Evolutionary conservation across 2,329 filamentous ascomycete genomes (phyloP), one percentile per base, ranked within the genome.

Genomic region (Lasiodiplodia sp.): DNA sequence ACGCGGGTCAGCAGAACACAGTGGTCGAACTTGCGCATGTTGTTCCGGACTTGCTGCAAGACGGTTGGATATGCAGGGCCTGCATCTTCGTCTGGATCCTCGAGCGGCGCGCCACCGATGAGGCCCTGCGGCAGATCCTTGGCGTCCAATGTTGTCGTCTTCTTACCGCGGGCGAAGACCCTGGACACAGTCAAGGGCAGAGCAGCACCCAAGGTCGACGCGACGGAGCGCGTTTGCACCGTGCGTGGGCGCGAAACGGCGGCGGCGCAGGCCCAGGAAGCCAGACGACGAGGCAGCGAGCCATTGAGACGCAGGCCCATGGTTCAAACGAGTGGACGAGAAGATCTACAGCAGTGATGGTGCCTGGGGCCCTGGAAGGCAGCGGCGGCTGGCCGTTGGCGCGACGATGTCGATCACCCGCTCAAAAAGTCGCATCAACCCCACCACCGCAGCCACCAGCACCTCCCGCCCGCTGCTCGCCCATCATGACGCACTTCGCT

Each of bases 1-100:
- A 99, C 94, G 68, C 95, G 89, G 4, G 96, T 99, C 69, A 99
- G 83, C 8, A 99, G 80, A 49, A 99, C 92, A 80, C 95, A 98
- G 74, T 96, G 93, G 75, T 90, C 88, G 81, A 97, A 97, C 75
- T 91, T 94, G 73, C 89, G 87, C 91, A 98, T 97, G 81, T 97
- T 96, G 72, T 90, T 92, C 68, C 89, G 88, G 34, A 93, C 95
- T 78, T 97, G 94, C 76, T 93, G 88, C 69, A 98, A 84, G 58
- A 98, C 92, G n/a, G 93, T 92, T 18, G 96, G 94, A 79, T 97
- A 97, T 69, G 84, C 83, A 23, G 86, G 86, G 38, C 81, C 79
- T 66, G 85, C 81, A 67, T 85, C 81, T 53, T 82, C 77, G 62
- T 79, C 77, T 40, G 81, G 77, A 67, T 83, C 74, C 65, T 79